These are phyloP conservation scores for Drosera spatulata DNA, from an alignment of 179 eudicot species.

Conservation along the genomic window DNA sequence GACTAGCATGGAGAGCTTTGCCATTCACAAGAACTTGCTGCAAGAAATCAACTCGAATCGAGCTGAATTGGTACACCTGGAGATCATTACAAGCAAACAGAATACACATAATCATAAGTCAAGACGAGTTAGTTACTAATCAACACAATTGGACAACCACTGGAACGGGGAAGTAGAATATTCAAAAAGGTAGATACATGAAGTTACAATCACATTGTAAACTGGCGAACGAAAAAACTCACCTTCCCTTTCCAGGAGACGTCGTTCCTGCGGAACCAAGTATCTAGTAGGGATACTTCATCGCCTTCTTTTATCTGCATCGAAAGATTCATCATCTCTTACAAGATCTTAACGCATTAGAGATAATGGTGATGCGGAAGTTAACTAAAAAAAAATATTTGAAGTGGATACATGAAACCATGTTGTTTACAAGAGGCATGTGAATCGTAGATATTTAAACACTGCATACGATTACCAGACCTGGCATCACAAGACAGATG, in stretches of 20 bases:
- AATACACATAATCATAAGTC: not conserved
- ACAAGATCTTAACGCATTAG: not conserved
- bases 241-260: conserved; percentile 82
- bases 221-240: conserved; percentile 2
- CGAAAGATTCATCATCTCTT: not conserved
- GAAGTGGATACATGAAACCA: too few relatives aligned
- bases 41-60: conserved; percentile 71
- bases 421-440: too few relatives aligned
- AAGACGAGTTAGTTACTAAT: not conserved
- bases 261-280: conserved; percentile 42
- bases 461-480: too few relatives aligned
- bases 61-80: conserved; percentile 59
- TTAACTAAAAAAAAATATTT: too few relatives aligned
- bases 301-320: conserved; percentile 75
- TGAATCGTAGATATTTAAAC: too few relatives aligned
- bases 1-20: conserved; percentile 37
- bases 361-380: not conserved
- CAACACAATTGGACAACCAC: not conserved
- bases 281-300: conserved; percentile 60
- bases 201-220: not conserved
- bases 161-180: not conserved
- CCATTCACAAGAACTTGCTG: conserved; percentile 85
- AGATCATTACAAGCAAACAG: not conserved
- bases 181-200: not conserved
- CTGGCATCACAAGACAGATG: too few relatives aligned